These are phyloP conservation scores for Aphanomyces cochlioides DNA, from an alignment of 352 stramenopile genomes.

Conservation along the genomic window DNA sequence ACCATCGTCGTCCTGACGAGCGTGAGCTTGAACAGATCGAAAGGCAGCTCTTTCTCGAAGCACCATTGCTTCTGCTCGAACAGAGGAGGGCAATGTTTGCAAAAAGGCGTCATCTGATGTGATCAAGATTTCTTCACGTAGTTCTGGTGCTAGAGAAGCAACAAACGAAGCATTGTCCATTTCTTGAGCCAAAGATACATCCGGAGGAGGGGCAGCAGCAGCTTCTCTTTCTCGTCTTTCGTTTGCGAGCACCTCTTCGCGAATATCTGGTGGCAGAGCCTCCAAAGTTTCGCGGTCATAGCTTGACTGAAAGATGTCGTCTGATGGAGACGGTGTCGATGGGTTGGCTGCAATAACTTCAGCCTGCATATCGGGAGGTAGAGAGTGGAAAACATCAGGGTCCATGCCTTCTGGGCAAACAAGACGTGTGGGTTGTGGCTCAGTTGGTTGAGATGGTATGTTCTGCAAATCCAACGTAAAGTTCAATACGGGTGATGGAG, in stretches of 20 bases:
- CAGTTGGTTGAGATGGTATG: slow-evolving; percentile 33
- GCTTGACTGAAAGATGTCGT: slow-evolving; percentile 81
- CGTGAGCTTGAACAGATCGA: slow-evolving; percentile 36
- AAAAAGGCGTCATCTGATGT: slow-evolving; percentile 95
- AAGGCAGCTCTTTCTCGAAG: slow-evolving; percentile 90
- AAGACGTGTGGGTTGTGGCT: neutral
- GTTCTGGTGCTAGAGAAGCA: slow-evolving; percentile 91
- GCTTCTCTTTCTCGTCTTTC: slow-evolving; percentile 90
- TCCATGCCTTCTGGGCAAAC: slow-evolving; percentile 94
- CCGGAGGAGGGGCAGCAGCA: slow-evolving; percentile 65
- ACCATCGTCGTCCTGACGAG: slow-evolving; percentile 34
- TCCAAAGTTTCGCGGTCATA: slow-evolving; percentile 95
- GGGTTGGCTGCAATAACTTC: slow-evolving; percentile 89
- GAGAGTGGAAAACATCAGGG: slow-evolving; percentile 93
- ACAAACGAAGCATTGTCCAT: slow-evolving; percentile 99
- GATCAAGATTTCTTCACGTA: slow-evolving; percentile 96
- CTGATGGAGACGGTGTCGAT: slow-evolving; percentile 36
- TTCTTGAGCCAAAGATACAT: slow-evolving; percentile 94
- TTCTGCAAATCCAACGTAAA: slow-evolving; percentile 78
- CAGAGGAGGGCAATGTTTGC: slow-evolving; percentile 89
- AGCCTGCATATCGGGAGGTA: slow-evolving; percentile 95
- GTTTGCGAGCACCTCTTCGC: slow-evolving; percentile 95
- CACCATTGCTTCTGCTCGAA: slow-evolving; percentile 94
- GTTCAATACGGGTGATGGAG: slow-evolving; percentile 51
- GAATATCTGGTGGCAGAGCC: slow-evolving; percentile 95